Base-by-base conservation (phyloP, 2,329 filamentous ascomycete species). In the Emergomyces orientalis region DNA sequence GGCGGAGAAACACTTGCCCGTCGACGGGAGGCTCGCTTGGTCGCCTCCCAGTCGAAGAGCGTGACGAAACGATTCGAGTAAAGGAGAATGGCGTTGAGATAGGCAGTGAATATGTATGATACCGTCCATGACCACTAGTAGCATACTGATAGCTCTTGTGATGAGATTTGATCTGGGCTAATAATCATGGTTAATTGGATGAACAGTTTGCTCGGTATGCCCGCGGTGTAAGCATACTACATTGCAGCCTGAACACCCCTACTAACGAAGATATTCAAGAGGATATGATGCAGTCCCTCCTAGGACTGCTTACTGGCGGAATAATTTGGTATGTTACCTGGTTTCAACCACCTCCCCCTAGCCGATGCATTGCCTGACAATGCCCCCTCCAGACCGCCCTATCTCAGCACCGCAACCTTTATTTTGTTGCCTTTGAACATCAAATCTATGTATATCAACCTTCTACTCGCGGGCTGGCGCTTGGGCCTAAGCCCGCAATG, bases 361-460 rank as follows among this genome's bases (percentile, higher is more conserved):
- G 49, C 51, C 65, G 8, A 62, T 63, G 65, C 56, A 64, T 61
- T 51, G 25, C 43, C 25, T 54, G 54, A 56, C 54, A 22, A 41
- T n/a, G 2, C 45, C 19, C 13, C 8, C 30, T 22, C 30, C 54
- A 74, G 78, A 76, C 74, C 51, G 78, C 78, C 11, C 68, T 79
- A 17, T 81, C 79, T 14, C 79, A 81, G 61, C 72, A 76, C 52
- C 74, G 73, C 19, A 81, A 81, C 64, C 67, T 81, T 11, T 72
- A 80, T 17, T 81, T 81, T 64, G 72, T 77, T 60, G 79, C 78
- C 17, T 74, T 73, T 52, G 64, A 66, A 19, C 67, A 75, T 60
- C 67, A 76, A 32, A 74, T 81, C 34, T 73, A 78, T 64, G 77
- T 80, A 59, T 81, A 77, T 72, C 71, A 75, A 58, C 79, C 79